phyloP scores from a whole-genome alignment of 73 alveolate genomes.

The Halteria grandinella region DNA sequence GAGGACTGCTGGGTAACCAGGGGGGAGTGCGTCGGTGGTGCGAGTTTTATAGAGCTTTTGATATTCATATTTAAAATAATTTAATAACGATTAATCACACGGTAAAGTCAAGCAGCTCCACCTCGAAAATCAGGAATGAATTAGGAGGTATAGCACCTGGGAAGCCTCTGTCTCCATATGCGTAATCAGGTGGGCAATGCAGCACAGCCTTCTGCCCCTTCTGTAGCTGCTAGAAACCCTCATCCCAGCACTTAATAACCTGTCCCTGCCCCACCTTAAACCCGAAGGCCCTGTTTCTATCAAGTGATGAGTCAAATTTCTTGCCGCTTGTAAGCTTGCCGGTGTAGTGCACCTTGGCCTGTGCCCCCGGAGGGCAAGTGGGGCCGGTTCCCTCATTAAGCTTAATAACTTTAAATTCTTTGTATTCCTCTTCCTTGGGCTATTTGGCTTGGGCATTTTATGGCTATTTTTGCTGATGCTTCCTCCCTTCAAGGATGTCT shows the following conservation, averaged over 20 bases:
- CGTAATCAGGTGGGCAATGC: constrained; percentile 85
- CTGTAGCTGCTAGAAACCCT: constrained; percentile 91
- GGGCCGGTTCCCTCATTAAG: too few relatives aligned
- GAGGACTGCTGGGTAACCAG: too few relatives aligned
- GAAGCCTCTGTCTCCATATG: constrained; percentile 90
- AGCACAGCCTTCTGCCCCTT: constrained; percentile 90
- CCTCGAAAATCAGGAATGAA: constrained; percentile 87
- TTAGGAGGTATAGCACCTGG: constrained; percentile 91
- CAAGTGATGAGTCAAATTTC: constrained; percentile 70
- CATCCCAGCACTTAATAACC: constrained; percentile 98
- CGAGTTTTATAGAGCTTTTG: too few relatives aligned
- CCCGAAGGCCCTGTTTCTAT: constrained; percentile 59
- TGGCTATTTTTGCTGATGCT: too few relatives aligned
- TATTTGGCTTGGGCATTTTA: too few relatives aligned
- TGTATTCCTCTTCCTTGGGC: too few relatives aligned
- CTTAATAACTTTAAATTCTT: too few relatives aligned
- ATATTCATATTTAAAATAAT: too few relatives aligned
- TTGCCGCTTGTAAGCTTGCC: constrained; percentile 70
- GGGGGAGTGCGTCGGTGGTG: too few relatives aligned
- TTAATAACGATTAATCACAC: too few relatives aligned
- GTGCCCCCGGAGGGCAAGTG: too few relatives aligned
- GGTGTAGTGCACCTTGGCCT: constrained; percentile 72
- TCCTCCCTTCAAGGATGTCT: constrained; percentile 2
- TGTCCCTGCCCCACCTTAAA: constrained; percentile 90
- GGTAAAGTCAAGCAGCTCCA: constrained; percentile 67